phyloP scores from a whole-genome alignment of 2,329 filamentous ascomycete genomes.

The Cercospora sp. region DNA sequence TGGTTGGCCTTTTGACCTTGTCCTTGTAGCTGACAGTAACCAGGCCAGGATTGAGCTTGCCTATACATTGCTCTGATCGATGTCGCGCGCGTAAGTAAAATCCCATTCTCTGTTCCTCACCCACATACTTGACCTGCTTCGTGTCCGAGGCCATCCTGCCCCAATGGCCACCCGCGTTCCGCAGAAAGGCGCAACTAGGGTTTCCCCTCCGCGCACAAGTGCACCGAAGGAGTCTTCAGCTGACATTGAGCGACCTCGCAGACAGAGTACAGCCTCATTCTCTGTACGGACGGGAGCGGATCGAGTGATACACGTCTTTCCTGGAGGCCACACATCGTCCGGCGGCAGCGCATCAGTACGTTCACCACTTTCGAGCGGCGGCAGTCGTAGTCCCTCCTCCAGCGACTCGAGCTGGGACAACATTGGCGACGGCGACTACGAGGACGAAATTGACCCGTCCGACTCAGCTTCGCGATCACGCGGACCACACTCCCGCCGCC shows the following conservation, averaged over 20 bases:
- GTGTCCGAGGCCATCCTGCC: slow-evolving; percentile 4
- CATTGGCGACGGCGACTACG: slow-evolving; percentile 34
- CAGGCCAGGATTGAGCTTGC: slow-evolving; percentile 26
- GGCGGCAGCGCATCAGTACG: slow-evolving; percentile 35
- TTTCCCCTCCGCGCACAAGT: slow-evolving; percentile 20
- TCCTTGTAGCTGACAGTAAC: slow-evolving; percentile 28
- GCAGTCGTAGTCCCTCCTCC: slow-evolving; percentile 29
- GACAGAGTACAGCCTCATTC: slow-evolving; percentile 26
- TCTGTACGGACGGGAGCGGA: slow-evolving; percentile 29
- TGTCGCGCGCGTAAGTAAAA: slow-evolving; percentile 28
- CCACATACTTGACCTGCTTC: slow-evolving; percentile 3
- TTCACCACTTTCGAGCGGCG: slow-evolving; percentile 34
- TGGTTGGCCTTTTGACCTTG: slow-evolving; percentile 22
- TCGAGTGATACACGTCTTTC: slow-evolving; percentile 31
- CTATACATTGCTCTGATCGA: slow-evolving; percentile 26
- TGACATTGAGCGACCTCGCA: slow-evolving; percentile 26
- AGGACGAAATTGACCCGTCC: slow-evolving; percentile 50
- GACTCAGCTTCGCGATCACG: slow-evolving; percentile 51
- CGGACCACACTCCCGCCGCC: slow-evolving; percentile 34
- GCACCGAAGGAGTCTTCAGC: slow-evolving; percentile 21
- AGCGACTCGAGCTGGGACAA: slow-evolving; percentile 36
- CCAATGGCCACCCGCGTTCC: slow-evolving; percentile 27
- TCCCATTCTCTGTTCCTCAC: slow-evolving; percentile 6
- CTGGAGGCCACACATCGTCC: slow-evolving; percentile 31
- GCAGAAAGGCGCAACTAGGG: slow-evolving; percentile 22